Evolutionary conservation across 2,329 filamentous ascomycete species (phyloP), one percentile per base, ranked within the genome.

Genomic region (Byssoonygena ceratinophila): DNA sequence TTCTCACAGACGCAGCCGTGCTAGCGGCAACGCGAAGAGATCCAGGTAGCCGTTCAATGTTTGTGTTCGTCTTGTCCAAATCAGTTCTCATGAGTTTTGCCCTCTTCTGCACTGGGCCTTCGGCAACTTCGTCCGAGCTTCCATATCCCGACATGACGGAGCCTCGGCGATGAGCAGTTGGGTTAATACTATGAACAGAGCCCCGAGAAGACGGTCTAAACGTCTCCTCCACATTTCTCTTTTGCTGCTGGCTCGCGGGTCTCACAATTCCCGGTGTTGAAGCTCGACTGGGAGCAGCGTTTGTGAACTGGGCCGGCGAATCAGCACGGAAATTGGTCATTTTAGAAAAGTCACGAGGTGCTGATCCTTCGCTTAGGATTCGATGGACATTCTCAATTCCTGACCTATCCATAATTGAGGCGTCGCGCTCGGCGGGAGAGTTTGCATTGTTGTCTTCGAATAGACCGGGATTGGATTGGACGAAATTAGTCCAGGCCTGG

Each of bases 11-110:
- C 39, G 88, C 87, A 41, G 90, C 85, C 14, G 87, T 94, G 65
- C 88, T 94, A 44, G 91, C 91, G 55, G 87, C 84, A n/a, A 95
- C 88, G 46, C 90, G 80, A 23, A 97, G 74, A 2, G 87, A 94
- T 46, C 92, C 88, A 8, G 82, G 79, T 27, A 82, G 82, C 36
- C 80, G 77, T 48, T 84, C 85, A 61, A 96, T 74, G 53, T 74
- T 74, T 59, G 85, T 20, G 80, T 81, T 56, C 77, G 66, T 79
- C 59, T 80, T 84, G 47, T 83, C 82, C n/a, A 81, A 81, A 57
- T 85, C 81, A 11, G 83, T 79, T 63, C 84, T 80, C 18, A 81
- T 87, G 22, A 84, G 80, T 63, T 87, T 92, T 31, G 83, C 89
- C 61, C 90, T 79, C 70, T 95, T 96, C 61, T 82, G 85, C 57